Conservation (phyloP, 495 filamentous ascomycete species). For the Aspergillus ellipticus region DNA sequence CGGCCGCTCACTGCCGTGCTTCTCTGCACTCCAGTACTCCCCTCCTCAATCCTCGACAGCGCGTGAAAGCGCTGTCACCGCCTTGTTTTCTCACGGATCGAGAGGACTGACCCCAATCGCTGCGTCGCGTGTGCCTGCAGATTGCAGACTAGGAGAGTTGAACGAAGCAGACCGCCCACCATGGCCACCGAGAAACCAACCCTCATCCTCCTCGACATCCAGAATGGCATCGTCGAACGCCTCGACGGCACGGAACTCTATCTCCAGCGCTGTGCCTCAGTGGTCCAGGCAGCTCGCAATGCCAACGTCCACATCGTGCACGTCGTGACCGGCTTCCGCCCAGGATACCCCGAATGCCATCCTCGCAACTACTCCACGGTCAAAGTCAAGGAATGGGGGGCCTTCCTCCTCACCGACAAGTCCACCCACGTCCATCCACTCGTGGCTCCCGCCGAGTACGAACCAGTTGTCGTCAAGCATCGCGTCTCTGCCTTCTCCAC, state of each 20-base stretch:
- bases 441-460: conserved; percentile 18
- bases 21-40: background rate
- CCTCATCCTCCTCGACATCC: background rate
- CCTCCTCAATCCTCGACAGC: no score
- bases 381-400: conserved; percentile 12
- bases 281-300: background rate
- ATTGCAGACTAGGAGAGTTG: no score
- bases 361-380: conserved; percentile 20
- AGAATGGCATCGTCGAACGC: background rate
- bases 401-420: conserved; percentile 22
- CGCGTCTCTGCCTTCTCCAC: conserved; percentile 35
- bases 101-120: no score
- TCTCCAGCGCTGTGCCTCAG: background rate
- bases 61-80: no score
- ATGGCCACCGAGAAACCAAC: background rate
- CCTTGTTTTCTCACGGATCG: no score
- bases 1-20: background rate
- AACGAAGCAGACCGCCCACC: no score
- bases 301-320: conserved; percentile 23
- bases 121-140: no score
- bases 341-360: conserved; percentile 28
- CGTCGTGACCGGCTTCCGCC: conserved; percentile 31
- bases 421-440: conserved; percentile 22
- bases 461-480: conserved; percentile 32
- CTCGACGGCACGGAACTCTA: background rate